Evolutionary conservation across 257 asterid species (phyloP).

Genomic region (Jaltomata sinuosa): DNA sequence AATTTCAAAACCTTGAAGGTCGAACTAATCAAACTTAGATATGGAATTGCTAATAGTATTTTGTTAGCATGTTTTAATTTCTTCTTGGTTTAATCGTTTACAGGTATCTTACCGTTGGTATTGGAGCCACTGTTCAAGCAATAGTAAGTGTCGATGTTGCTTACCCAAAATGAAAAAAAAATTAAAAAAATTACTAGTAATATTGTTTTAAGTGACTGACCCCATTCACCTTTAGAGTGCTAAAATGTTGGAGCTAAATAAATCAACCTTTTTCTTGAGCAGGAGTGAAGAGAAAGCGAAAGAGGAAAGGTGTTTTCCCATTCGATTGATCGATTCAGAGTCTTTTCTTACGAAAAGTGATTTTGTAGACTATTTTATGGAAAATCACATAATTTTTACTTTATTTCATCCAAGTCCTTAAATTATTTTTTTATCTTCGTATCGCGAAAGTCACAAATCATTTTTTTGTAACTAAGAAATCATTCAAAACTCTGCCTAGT

Average conservation of each 20-base stretch:
- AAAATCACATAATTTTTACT: neutral
- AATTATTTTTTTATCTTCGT: neutral
- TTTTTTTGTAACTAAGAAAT: neutral
- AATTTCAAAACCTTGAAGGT: no score
- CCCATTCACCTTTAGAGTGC: constrained; percentile 2
- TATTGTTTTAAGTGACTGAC: neutral
- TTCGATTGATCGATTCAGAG: no score
- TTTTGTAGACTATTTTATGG: neutral
- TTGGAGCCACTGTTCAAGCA: constrained; percentile 72
- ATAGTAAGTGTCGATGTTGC: constrained; percentile 23
- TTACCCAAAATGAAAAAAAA: neutral
- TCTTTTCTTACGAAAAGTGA: no score
- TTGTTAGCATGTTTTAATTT: neutral
- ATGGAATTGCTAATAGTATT: no score
- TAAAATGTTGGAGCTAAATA: neutral
- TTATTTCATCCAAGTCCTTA: neutral
- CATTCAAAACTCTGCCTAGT: neutral
- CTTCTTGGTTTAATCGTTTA: neutral
- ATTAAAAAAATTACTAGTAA: neutral
- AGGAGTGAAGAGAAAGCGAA: no score
- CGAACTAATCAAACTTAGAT: no score
- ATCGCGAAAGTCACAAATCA: neutral
- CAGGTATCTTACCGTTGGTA: constrained; percentile 72
- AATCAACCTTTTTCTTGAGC: neutral
- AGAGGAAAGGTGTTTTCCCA: no score